phyloP scores from a whole-genome alignment of 2,329 filamentous ascomycete genomes.

The Blumeria graminis region DNA sequence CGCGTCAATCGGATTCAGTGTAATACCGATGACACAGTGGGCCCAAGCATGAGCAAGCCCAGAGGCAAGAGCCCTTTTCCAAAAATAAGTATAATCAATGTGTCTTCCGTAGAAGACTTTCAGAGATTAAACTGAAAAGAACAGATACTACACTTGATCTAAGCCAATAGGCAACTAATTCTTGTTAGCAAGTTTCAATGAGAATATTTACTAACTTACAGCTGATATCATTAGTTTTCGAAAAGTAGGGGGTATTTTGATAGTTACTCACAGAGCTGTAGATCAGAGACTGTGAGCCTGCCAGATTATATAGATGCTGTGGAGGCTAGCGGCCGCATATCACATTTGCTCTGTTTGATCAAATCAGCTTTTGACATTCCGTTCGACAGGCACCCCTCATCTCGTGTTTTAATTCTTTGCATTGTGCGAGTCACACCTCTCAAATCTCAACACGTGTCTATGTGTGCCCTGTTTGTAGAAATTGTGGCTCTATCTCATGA shows the following conservation, averaged over 20 bases:
- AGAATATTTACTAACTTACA: too few relatives aligned
- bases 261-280: neutral
- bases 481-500: too few relatives aligned
- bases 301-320: neutral
- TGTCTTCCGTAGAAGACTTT: constrained; percentile 49
- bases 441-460: too few relatives aligned
- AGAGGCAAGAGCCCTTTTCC: constrained; percentile 29
- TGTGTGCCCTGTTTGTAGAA: too few relatives aligned
- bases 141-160: constrained; percentile 24
- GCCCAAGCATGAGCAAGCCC: constrained; percentile 42
- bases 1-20: constrained; percentile 52
- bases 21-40: constrained; percentile 53
- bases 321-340: neutral
- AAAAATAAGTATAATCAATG: constrained; percentile 74
- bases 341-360: neutral
- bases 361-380: too few relatives aligned
- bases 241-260: neutral
- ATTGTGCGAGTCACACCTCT: too few relatives aligned
- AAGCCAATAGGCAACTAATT: constrained; percentile 1
- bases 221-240: neutral
- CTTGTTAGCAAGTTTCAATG: too few relatives aligned
- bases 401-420: too few relatives aligned
- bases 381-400: too few relatives aligned
- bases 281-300: neutral
- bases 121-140: constrained; percentile 96